Percentiles rank a stretch among this genome's conserved stretches.
phyloP scores from a whole-genome alignment of 257 asterid species.

The Solanum chaucha region DNA sequence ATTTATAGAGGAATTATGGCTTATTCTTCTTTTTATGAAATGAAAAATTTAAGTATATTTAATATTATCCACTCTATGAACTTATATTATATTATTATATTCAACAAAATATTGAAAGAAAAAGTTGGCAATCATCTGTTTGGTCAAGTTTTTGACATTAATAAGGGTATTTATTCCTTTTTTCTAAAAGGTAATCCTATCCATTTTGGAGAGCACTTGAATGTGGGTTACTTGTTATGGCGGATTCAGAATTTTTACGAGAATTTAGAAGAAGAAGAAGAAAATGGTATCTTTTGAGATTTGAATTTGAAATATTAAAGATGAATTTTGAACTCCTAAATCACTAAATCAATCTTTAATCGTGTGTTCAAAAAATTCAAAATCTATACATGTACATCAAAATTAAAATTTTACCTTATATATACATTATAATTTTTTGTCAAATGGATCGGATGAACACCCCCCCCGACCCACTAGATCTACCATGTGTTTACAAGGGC shows the following conservation, averaged over 20 bases:
- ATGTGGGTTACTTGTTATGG: not conserved
- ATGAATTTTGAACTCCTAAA: not conserved
- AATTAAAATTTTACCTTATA: too few relatives aligned
- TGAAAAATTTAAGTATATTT: not conserved
- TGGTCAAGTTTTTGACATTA: not conserved
- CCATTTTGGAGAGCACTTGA: not conserved
- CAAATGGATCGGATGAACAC: not conserved
- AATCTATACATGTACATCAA: too few relatives aligned
- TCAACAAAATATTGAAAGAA: not conserved
- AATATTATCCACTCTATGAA: not conserved
- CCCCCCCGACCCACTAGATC: not conserved
- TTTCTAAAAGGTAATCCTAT: not conserved
- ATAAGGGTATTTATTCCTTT: not conserved
- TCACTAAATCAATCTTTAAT: too few relatives aligned
- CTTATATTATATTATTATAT: not conserved
- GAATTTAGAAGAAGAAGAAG: too few relatives aligned
- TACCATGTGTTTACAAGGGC: not conserved
- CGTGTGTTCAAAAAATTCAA: too few relatives aligned
- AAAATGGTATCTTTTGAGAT: too few relatives aligned
- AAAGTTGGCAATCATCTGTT: not conserved
- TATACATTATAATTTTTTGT: not conserved
- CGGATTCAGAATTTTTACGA: not conserved
- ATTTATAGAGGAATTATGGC: not conserved
- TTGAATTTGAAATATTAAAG: too few relatives aligned
- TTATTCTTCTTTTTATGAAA: not conserved